A percentile compares a stretch with the other conserved stretches of the same genome.
phyloP scores from a whole-genome alignment of 305 asterid species.

The Rubia occidens region DNA sequence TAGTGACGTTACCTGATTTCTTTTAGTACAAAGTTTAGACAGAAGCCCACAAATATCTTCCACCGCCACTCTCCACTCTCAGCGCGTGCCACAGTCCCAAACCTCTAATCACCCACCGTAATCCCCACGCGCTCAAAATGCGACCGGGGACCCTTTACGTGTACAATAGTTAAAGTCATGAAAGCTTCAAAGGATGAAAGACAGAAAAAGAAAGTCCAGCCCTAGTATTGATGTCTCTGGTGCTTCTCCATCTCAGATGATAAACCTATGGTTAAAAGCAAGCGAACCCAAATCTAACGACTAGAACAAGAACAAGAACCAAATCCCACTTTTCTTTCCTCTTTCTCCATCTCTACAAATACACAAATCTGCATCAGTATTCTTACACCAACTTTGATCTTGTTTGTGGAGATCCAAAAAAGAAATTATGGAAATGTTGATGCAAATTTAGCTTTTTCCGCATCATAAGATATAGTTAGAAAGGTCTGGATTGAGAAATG shows the following conservation, averaged over 20 bases:
- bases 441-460: too few relatives aligned
- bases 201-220: constrained; percentile 15
- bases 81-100: neutral
- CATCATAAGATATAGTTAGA: neutral
- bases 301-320: constrained; percentile 3
- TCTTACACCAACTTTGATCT: too few relatives aligned
- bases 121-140: neutral
- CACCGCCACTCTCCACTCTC: neutral
- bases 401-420: too few relatives aligned
- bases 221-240: constrained; percentile 7
- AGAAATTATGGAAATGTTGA: too few relatives aligned
- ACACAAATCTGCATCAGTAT: too few relatives aligned
- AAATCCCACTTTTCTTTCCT: constrained; percentile 9
- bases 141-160: neutral
- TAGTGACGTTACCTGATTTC: constrained; percentile 5
- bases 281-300: neutral
- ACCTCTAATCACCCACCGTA: neutral
- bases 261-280: constrained; percentile 7
- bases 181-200: neutral
- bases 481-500: constrained; percentile 29
- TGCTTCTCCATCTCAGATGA: neutral
- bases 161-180: constrained; percentile 3
- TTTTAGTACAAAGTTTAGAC: constrained; percentile 2
- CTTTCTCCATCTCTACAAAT: constrained; percentile 6
- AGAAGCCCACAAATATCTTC: neutral